Conservation (phyloP, 2,329 filamentous ascomycete species). For the Arthroderma sp. region DNA sequence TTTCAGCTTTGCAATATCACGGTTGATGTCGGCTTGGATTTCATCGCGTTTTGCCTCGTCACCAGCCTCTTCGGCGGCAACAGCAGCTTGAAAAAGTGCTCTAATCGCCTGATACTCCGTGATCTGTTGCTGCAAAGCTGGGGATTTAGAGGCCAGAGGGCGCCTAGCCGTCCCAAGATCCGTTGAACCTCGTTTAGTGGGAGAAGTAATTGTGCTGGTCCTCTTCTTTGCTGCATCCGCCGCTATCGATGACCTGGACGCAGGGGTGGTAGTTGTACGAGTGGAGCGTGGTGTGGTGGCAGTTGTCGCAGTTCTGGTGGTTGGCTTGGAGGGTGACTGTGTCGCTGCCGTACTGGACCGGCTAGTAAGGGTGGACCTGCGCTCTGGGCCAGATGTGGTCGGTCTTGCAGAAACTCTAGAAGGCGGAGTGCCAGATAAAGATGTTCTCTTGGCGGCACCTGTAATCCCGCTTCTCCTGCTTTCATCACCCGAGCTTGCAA, state of each 20-base stretch:
- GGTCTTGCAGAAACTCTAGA: slow-evolving; percentile 23
- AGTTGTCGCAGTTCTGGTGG: slow-evolving; percentile 12
- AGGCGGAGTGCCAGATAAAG: slow-evolving; percentile 26
- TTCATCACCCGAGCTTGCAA: slow-evolving; percentile 34
- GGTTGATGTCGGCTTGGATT: slow-evolving; percentile 13
- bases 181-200: slow-evolving; percentile 5
- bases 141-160: slow-evolving; percentile 14
- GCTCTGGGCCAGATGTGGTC: slow-evolving; percentile 22
- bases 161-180: neutral
- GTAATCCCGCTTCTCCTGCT: slow-evolving; percentile 27
- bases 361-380: slow-evolving; percentile 23
- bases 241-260: slow-evolving; percentile 5
- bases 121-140: slow-evolving; percentile 17
- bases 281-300: slow-evolving; percentile 11
- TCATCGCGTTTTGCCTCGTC: slow-evolving; percentile 14
- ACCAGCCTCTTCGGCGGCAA: slow-evolving; percentile 17
- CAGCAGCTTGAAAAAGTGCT: slow-evolving; percentile 18
- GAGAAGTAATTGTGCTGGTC: slow-evolving; percentile 1
- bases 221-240: slow-evolving; percentile 6
- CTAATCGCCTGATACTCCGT: slow-evolving; percentile 18
- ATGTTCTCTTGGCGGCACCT: slow-evolving; percentile 32
- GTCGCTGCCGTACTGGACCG: slow-evolving; percentile 18
- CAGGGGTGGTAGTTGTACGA: slow-evolving; percentile 4
- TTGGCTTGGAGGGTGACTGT: slow-evolving; percentile 23
- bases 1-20: slow-evolving; percentile 15